These are phyloP conservation scores for Wickerhamiella allomyrinae DNA, from an alignment of 805 yeast species.

Conservation along the genomic window DNA sequence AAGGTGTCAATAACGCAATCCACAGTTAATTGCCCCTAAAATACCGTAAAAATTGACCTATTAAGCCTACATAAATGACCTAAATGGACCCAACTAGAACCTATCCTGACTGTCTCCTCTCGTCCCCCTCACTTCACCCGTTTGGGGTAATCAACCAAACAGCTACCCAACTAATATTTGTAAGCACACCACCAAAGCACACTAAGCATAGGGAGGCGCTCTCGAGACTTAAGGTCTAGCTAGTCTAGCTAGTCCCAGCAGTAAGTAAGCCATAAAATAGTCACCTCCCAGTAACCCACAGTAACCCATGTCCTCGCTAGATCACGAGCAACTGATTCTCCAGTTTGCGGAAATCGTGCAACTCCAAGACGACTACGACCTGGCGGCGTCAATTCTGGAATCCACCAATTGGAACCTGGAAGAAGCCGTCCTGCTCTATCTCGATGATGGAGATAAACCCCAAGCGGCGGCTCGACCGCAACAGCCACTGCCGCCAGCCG, in stretches of 20 bases:
- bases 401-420: conserved; percentile 30
- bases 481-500: background rate
- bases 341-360: conserved; percentile 24
- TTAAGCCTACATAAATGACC: too few species aligned
- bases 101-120: too few species aligned
- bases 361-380: conserved; percentile 20
- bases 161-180: too few species aligned
- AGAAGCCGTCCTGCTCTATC: conserved; percentile 15
- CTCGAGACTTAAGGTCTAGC: background rate
- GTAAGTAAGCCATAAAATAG: background rate
- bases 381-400: conserved; percentile 21
- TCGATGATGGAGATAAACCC: conserved; percentile 9
- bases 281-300: background rate
- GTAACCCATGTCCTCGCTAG: background rate
- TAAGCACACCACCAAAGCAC: too few species aligned
- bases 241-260: background rate
- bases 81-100: too few species aligned
- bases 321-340: conserved; percentile 9
- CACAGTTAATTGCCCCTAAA: too few species aligned
- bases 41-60: too few species aligned
- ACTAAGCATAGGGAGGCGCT: too few species aligned
- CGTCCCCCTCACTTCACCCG: too few species aligned
- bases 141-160: too few species aligned
- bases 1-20: too few species aligned
- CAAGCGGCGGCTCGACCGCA: background rate